A percentile compares a stretch with the other conserved stretches of the same genome.
phyloP scores from a whole-genome alignment of 345 rosid species.

The Punica granatum region DNA sequence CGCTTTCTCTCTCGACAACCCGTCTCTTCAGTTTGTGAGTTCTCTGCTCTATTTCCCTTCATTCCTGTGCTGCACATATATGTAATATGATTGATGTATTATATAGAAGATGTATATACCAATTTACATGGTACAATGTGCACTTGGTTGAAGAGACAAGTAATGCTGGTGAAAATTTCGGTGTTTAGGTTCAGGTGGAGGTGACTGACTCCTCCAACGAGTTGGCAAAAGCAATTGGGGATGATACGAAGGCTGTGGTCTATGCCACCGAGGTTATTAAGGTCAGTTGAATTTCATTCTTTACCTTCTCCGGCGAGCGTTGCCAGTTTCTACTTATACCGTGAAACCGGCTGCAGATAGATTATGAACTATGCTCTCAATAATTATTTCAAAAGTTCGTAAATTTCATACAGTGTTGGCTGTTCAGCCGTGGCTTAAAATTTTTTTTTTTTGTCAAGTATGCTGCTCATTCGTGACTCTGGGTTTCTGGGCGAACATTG shows the following conservation, averaged over 20 bases:
- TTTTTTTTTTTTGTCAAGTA: not conserved
- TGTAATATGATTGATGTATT: not conserved
- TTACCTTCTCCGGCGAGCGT: not conserved
- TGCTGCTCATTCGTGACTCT: not conserved
- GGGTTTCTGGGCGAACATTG: too few relatives aligned
- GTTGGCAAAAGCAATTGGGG: constrained; percentile 73
- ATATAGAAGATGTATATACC: not conserved
- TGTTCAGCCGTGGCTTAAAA: not conserved
- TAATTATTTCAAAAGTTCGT: not conserved
- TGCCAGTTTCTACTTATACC: not conserved
- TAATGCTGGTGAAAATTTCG: not conserved
- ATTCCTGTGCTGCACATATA: too few relatives aligned
- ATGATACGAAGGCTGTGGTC: constrained; percentile 73
- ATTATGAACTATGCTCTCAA: not conserved
- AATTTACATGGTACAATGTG: not conserved
- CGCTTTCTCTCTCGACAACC: constrained; percentile 32
- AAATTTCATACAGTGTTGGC: not conserved
- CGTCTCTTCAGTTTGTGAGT: constrained; percentile 61
- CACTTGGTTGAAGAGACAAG: not conserved
- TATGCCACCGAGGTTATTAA: constrained; percentile 83
- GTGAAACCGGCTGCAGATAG: not conserved
- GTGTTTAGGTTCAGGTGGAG: constrained; percentile 72
- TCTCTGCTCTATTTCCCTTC: too few relatives aligned
- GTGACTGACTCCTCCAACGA: constrained; percentile 73
- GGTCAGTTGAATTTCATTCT: constrained; percentile 20